These are phyloP conservation scores for Purpureocillium takamizusanense DNA, from an alignment of 2,329 filamentous ascomycete genomes.

Conservation along the genomic window DNA sequence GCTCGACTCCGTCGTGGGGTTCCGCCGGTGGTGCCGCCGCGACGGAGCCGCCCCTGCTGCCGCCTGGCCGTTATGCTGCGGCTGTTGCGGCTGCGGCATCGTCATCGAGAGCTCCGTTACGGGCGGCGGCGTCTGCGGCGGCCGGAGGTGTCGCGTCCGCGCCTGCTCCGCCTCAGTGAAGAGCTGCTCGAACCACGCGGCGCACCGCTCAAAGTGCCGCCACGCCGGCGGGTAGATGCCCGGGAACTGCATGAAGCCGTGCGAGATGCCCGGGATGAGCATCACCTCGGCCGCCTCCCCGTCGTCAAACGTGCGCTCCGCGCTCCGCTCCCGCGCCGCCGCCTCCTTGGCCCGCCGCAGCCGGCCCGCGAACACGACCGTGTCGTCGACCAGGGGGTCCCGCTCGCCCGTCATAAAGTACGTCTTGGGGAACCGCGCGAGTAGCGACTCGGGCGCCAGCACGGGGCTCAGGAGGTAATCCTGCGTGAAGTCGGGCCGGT, in stretches of 20 bases:
- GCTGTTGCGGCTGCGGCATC: too few species aligned
- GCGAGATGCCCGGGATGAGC: conserved; percentile 79
- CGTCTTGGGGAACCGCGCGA: conserved; percentile 84
- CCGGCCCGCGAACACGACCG: conserved; percentile 87
- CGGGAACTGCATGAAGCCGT: conserved; percentile 91
- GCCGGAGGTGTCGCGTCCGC: conserved; percentile 15
- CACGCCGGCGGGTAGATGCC: conserved; percentile 81
- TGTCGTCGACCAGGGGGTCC: conserved; percentile 93
- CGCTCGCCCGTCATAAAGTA: conserved; percentile 93
- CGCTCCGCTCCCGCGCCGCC: conserved; percentile 13
- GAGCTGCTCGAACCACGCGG: conserved; percentile 72
- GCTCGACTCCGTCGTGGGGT: conserved; percentile 41
- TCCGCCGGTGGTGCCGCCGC: conserved; percentile 14
- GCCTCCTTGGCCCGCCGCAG: conserved; percentile 70
- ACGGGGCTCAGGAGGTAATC: conserved; percentile 89
- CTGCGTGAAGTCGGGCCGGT: conserved; percentile 83
- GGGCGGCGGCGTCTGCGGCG: not conserved
- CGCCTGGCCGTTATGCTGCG: not conserved
- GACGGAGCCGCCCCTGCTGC: too few species aligned
- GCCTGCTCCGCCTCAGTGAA: conserved; percentile 47
- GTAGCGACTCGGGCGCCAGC: conserved; percentile 73
- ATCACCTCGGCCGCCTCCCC: conserved; percentile 56
- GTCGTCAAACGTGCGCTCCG: conserved; percentile 23
- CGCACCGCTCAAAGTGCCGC: conserved; percentile 74
- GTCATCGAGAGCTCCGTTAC: not conserved